These are phyloP conservation scores for Trichosporon asahii DNA, from an alignment of 1,284 basidiomycete genomes.

Conservation along the genomic window DNA sequence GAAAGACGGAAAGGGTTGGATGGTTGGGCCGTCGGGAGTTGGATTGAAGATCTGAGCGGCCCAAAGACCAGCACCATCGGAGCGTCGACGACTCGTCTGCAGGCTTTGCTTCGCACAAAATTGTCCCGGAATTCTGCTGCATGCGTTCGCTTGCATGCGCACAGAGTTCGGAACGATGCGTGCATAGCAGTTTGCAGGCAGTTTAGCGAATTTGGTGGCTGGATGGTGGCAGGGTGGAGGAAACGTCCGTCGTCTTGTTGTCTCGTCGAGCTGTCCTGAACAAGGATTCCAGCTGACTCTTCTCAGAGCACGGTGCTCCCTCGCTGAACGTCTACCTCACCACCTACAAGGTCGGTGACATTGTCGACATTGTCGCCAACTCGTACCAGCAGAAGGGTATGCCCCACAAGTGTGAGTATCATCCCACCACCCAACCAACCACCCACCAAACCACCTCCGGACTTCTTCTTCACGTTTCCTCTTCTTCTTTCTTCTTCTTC, in stretches of 20 bases:
- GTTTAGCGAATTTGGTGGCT: not conserved
- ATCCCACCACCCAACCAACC: no score
- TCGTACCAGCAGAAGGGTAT: conserved; percentile 99
- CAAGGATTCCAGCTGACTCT: conserved; percentile 11
- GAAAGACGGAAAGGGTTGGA: not conserved
- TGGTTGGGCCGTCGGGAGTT: not conserved
- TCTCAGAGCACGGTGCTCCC: conserved; percentile 80
- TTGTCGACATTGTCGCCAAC: conserved; percentile 99
- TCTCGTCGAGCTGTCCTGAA: not conserved
- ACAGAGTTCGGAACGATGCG: not conserved
- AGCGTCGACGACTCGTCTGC: not conserved
- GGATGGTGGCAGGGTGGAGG: not conserved
- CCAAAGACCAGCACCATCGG: not conserved
- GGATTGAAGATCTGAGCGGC: not conserved
- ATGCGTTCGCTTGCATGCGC: not conserved
- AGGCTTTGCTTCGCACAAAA: not conserved
- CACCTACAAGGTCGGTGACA: conserved; percentile 92
- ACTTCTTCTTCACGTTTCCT: not conserved
- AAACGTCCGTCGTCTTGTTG: not conserved
- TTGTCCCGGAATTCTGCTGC: not conserved
- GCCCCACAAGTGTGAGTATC: conserved; percentile 80
- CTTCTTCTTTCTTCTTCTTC: not conserved
- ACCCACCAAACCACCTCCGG: not conserved
- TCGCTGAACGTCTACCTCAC: conserved; percentile 90
- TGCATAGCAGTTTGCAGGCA: not conserved